Evolutionary conservation across 2,329 filamentous ascomycete genomes (phyloP).

Genomic region (Nemania sp.): DNA sequence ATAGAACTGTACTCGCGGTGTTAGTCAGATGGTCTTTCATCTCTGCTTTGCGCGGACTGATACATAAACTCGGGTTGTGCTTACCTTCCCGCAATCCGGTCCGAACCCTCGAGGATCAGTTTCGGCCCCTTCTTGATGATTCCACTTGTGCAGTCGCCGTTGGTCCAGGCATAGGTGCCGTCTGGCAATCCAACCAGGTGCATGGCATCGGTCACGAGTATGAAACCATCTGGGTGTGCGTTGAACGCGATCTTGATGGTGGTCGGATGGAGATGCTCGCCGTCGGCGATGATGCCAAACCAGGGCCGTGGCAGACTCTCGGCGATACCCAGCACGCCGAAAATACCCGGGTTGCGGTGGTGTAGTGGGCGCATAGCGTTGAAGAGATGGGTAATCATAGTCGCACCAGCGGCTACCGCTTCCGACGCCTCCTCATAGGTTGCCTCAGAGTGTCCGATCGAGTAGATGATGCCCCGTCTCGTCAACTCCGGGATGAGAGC

Average conservation of each 20-base stretch:
- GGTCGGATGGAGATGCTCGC: constrained; percentile 86
- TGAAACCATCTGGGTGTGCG: constrained; percentile 80
- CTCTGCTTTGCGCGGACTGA: not conserved
- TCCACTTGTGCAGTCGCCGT: constrained; percentile 62
- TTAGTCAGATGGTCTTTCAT: constrained; percentile 1
- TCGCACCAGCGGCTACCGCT: constrained; percentile 74
- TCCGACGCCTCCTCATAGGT: constrained; percentile 79
- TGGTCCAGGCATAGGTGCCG: constrained; percentile 84
- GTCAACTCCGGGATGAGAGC: constrained; percentile 69
- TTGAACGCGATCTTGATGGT: constrained; percentile 89
- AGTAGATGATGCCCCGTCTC: constrained; percentile 70
- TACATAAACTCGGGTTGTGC: constrained; percentile 31
- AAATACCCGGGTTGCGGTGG: constrained; percentile 89
- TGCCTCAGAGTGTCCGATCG: constrained; percentile 85
- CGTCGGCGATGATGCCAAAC: constrained; percentile 89
- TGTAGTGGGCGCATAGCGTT: constrained; percentile 92
- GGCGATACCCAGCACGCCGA: constrained; percentile 77
- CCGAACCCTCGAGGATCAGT: constrained; percentile 76
- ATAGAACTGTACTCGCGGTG: constrained; percentile 57
- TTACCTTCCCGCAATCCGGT: constrained; percentile 77
- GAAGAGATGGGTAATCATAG: constrained; percentile 92
- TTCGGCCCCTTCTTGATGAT: constrained; percentile 73
- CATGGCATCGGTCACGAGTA: constrained; percentile 93
- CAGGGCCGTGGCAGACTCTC: constrained; percentile 67
- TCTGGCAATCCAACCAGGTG: constrained; percentile 82